A percentile compares a stretch with the other conserved stretches of the same genome.
phyloP scores from a whole-genome alignment of 306 rosid genomes.

The Vigna angularis region DNA sequence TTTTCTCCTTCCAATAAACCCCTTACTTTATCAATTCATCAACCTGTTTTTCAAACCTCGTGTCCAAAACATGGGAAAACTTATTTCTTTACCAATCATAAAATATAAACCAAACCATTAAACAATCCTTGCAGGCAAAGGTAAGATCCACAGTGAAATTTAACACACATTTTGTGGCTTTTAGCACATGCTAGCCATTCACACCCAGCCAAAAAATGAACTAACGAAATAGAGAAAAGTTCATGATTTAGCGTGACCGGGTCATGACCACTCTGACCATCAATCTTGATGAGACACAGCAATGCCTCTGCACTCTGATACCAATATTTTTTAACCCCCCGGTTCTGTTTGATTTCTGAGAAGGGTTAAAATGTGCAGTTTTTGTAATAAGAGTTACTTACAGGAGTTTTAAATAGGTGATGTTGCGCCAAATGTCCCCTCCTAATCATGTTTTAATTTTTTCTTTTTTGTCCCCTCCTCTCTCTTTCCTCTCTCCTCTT shows the following conservation, averaged over 20 bases:
- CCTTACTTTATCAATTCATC: background rate
- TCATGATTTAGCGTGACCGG: no score
- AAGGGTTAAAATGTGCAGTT: background rate
- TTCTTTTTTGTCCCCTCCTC: background rate
- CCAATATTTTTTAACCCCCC: no score
- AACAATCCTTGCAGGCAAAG: slow-evolving; percentile 20
- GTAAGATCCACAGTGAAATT: slow-evolving; percentile 12
- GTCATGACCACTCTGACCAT: no score
- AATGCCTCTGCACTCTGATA: background rate
- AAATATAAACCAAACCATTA: background rate
- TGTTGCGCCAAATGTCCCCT: slow-evolving; percentile 49
- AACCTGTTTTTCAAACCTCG: slow-evolving; percentile 5
- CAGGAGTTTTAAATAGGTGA: background rate
- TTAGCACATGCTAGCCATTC: slow-evolving; percentile 41
- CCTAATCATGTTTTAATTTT: slow-evolving; percentile 43
- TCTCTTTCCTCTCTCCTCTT: background rate
- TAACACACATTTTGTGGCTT: slow-evolving; percentile 40
- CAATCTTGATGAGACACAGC: background rate
- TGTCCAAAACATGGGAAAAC: slow-evolving; percentile 2
- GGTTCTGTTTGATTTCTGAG: no score
- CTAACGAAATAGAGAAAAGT: no score
- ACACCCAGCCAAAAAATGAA: no score
- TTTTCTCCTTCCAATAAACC: background rate
- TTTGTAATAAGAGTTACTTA: background rate
- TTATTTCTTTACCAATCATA: background rate